Base-by-base conservation (phyloP, 306 rosid species). In the Vigna unguiculata region DNA sequence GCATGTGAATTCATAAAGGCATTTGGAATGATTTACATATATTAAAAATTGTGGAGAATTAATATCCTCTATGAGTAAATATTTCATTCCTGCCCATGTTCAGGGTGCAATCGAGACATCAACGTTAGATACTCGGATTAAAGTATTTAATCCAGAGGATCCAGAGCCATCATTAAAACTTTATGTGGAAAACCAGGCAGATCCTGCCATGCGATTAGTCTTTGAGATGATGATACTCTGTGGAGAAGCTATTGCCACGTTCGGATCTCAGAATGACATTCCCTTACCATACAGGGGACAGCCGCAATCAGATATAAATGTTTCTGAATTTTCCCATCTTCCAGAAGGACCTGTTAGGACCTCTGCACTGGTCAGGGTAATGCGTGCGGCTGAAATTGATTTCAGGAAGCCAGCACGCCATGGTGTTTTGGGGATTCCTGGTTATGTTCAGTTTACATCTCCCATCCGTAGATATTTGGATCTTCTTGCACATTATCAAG, bases 341-440 rank as follows among this genome's bases (percentile, higher is more conserved):
- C 99, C 97, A 69, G 99, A 92, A 87, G 99, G 99, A 66, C 98
- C 99, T 19, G 96, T 96, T 82, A 88, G 99, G 81, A 93, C 93
- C 85, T 88, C 83, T 83, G 93, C 99, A 46, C 82, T 96, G 19
- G 90, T 96, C 78, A 92, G 47, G 86, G 63, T 83, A 85, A 89
- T 96, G 96, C 97, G 99, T 48, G 97, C 96, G 59, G 99, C 99
- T 79, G 98, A 93, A 89, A 87, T 92, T 63, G 98, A 96, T 89
- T 92, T 91, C 90, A 87, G 99, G 85, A 92, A 93, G 79, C 99
- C 99, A 32, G 83, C 85, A 61, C 90, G 97, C 64, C 99, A 96
- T 81, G 98, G 98, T 75, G 64, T 85, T 76, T 83, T 92, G 84
- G 99, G 98, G 71, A 58, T 96, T 80, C 93, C 98, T 71, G 97